Conservation (phyloP, 177 flowering plant genomes). For the Telopea speciosissima region DNA sequence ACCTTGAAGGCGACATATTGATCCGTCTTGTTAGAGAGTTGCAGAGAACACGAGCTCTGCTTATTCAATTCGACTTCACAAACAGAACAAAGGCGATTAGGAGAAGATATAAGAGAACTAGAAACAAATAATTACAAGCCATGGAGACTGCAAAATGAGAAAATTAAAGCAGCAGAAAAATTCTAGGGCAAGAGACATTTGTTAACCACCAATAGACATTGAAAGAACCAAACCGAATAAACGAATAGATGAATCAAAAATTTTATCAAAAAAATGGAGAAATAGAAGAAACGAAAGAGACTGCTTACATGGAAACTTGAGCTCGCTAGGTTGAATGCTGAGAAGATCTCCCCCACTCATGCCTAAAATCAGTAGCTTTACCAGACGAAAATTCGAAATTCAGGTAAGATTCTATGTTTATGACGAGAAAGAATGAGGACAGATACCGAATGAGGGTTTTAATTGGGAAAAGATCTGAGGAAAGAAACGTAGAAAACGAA, state of each 20-base stretch:
- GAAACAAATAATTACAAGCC: too few relatives aligned
- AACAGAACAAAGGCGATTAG: conserved; percentile 6
- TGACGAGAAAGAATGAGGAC: too few relatives aligned
- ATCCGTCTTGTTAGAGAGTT: conserved; percentile 62
- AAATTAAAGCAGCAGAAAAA: background rate
- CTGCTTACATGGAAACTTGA: conserved; percentile 34
- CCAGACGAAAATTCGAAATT: conserved; percentile 1
- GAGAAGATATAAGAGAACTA: conserved; percentile 8
- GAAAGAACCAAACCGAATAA: background rate
- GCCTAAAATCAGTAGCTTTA: conserved; percentile 4
- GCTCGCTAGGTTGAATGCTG: conserved; percentile 29
- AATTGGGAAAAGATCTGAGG: too few relatives aligned
- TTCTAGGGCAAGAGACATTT: conserved; percentile 2
- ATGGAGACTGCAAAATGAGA: background rate
- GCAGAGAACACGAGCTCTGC: conserved; percentile 82
- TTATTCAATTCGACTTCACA: conserved; percentile 74
- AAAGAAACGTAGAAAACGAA: too few relatives aligned
- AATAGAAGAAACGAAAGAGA: background rate
- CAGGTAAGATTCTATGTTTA: too few relatives aligned
- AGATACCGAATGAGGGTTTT: too few relatives aligned
- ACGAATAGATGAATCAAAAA: too few relatives aligned
- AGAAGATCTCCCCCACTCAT: conserved; percentile 31
- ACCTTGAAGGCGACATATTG: conserved; percentile 89
- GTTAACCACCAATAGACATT: background rate
- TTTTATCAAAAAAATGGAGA: background rate